Evolutionary conservation across 257 asterid species (phyloP), one percentile per base, ranked within the genome.

Genomic region (Fraxinus excelsior): DNA sequence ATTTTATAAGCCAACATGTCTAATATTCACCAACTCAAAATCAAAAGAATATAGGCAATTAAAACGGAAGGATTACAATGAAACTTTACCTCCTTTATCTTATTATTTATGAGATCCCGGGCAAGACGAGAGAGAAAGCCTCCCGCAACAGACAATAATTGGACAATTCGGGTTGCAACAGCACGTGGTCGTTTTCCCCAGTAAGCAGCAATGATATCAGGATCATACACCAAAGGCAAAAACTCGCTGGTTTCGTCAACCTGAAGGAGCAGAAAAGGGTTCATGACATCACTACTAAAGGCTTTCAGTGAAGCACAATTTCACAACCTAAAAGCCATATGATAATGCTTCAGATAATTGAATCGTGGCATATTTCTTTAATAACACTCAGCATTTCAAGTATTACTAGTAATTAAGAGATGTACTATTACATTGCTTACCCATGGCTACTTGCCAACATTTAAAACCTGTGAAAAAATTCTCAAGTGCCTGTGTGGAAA

Each of bases 171-270:
- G 71, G 98, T 91, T 2, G 99, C 96, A 83, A 96, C 97, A 82
- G 99, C 91, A 73, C 96, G 91, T 26, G 98, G 98, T 58, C 99
- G 84, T 85, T 96, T 96, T 8, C 99, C 97, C 99, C 99, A 96
- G 82, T 96, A 96, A 67, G 91, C 91, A 77, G 97, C 73, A 76
- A 96, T 96, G 35, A 70, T 91, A 56, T 86, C 88, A 44, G 98
- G 99, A 84, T 96, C 96, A 85, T 96, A 96, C 78, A 88, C 98
- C 78, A 90, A 75, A 40, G 98, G 99, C 81, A 96, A 86, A 87
- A 91, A 90, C 82, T 96, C 97, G 74, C 99, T 96, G 87, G 98
- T 91, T 86, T 96, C 99, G 69, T 96, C 97, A 76, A 90, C 94
- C 99, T 96, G 91, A 67, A 79, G 79, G 74, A 80, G 40, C 66